phyloP scores from a whole-genome alignment of 495 filamentous ascomycete species.

The Xylaria telfairii region DNA sequence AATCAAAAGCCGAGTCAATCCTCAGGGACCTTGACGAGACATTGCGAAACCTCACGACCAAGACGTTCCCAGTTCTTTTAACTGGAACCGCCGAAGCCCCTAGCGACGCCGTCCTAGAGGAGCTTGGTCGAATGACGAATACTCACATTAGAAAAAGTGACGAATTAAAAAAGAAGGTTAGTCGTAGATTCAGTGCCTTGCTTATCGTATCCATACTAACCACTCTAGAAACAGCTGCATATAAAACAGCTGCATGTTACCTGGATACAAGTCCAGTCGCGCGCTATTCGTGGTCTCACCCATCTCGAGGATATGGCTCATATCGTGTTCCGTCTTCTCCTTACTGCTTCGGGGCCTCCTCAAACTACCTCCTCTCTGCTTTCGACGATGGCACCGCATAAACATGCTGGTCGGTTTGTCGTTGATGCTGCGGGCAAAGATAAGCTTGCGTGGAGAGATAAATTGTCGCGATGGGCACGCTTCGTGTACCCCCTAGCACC shows the following conservation, averaged over 20 bases:
- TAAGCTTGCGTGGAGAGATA: slow-evolving; percentile 53
- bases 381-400: background rate
- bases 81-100: slow-evolving; percentile 32
- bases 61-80: slow-evolving; percentile 23
- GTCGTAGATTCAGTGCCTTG: background rate
- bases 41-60: slow-evolving; percentile 15
- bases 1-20: slow-evolving; percentile 38
- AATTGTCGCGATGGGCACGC: slow-evolving; percentile 47
- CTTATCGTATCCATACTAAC: slow-evolving; percentile 23
- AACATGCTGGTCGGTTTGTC: slow-evolving; percentile 35
- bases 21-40: slow-evolving; percentile 40
- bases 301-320: slow-evolving; percentile 42
- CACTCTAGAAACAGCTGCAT: slow-evolving; percentile 26
- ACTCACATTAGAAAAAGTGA: slow-evolving; percentile 40
- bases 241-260: slow-evolving; percentile 44
- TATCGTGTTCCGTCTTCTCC: slow-evolving; percentile 50
- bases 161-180: slow-evolving; percentile 33
- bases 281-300: slow-evolving; percentile 17
- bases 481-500: slow-evolving; percentile 29
- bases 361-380: slow-evolving; percentile 31
- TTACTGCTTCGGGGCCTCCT: slow-evolving; percentile 42
- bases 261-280: slow-evolving; percentile 45
- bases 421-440: slow-evolving; percentile 29
- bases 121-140: slow-evolving; percentile 52
- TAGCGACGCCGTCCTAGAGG: slow-evolving; percentile 38